These are phyloP conservation scores for Arthrobotrys sinensis DNA, from an alignment of 2,329 filamentous ascomycete species.

Conservation along the genomic window DNA sequence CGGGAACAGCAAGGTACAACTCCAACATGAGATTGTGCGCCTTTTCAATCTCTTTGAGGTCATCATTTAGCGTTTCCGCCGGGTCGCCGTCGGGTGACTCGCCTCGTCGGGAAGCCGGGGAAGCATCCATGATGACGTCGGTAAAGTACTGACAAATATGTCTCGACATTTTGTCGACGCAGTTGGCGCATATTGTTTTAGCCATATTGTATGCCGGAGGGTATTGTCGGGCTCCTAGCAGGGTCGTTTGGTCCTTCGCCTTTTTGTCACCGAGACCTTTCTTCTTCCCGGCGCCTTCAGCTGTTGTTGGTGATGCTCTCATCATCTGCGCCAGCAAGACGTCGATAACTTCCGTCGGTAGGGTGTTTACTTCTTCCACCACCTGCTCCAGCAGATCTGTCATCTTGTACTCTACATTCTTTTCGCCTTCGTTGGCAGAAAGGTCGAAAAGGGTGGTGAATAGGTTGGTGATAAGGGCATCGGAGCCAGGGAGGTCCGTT, in stretches of 20 bases:
- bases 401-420: slow-evolving; percentile 94
- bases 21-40: slow-evolving; percentile 91
- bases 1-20: slow-evolving; percentile 91
- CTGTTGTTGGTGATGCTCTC: slow-evolving; percentile 79
- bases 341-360: slow-evolving; percentile 88
- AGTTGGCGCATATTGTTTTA: slow-evolving; percentile 90
- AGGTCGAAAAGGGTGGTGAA: slow-evolving; percentile 95
- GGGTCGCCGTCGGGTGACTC: slow-evolving; percentile 67
- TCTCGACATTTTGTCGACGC: slow-evolving; percentile 92
- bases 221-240: slow-evolving; percentile 52
- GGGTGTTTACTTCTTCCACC: slow-evolving; percentile 84
- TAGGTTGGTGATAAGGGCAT: slow-evolving; percentile 82
- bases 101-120: slow-evolving; percentile 67
- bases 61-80: slow-evolving; percentile 79
- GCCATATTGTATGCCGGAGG: slow-evolving; percentile 97
- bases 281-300: slow-evolving; percentile 39
- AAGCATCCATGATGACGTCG: slow-evolving; percentile 93
- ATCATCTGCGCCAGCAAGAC: slow-evolving; percentile 96
- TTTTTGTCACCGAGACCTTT: slow-evolving; percentile 66
- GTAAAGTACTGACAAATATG: slow-evolving; percentile 97
- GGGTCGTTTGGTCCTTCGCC: slow-evolving; percentile 72
- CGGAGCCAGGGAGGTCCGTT: slow-evolving; percentile 86
- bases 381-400: slow-evolving; percentile 86
- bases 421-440: slow-evolving; percentile 85
- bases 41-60: slow-evolving; percentile 88